Conservation (phyloP, 169 alveolate species). For the Eimeria maxima region DNA sequence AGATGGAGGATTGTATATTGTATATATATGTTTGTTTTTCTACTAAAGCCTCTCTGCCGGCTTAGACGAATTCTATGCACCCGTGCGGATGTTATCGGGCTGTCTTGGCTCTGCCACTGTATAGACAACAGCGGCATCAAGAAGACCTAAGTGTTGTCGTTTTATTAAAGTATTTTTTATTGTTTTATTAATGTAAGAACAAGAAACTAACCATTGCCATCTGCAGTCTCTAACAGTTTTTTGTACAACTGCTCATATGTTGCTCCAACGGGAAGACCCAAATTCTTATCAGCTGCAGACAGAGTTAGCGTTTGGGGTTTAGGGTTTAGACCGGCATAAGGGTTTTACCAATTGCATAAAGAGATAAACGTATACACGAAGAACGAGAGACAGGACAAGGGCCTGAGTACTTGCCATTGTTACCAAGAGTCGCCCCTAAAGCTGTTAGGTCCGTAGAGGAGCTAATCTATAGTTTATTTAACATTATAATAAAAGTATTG, state of each 20-base stretch:
- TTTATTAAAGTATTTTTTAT: not conserved
- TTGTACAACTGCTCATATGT: conserved; percentile 54
- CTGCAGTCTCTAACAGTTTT: conserved; percentile 1
- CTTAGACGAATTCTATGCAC: not conserved
- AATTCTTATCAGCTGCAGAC: conserved; percentile 19
- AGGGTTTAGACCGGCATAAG: not conserved
- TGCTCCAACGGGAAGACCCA: conserved; percentile 13
- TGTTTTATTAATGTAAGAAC: no score
- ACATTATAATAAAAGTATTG: not conserved
- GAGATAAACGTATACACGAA: conserved; percentile 53
- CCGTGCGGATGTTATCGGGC: conserved; percentile 50
- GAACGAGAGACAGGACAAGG: conserved; percentile 59
- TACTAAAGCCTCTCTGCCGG: not conserved
- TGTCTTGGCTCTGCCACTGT: conserved; percentile 62
- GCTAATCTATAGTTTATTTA: not conserved
- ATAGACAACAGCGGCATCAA: conserved; percentile 67
- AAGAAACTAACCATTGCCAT: conserved; percentile 9
- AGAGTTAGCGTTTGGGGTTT: not conserved
- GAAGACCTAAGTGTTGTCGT: not conserved
- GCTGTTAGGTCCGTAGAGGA: conserved; percentile 8
- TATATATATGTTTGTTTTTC: not conserved
- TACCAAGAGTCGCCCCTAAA: conserved; percentile 30
- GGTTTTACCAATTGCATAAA: conserved; percentile 40
- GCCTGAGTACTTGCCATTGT: conserved; percentile 31
- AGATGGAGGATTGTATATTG: not conserved